Evolutionary conservation across 495 filamentous ascomycete species (phyloP), one percentile per base, ranked within the genome.

Genomic region (Cercophora newfieldiana): DNA sequence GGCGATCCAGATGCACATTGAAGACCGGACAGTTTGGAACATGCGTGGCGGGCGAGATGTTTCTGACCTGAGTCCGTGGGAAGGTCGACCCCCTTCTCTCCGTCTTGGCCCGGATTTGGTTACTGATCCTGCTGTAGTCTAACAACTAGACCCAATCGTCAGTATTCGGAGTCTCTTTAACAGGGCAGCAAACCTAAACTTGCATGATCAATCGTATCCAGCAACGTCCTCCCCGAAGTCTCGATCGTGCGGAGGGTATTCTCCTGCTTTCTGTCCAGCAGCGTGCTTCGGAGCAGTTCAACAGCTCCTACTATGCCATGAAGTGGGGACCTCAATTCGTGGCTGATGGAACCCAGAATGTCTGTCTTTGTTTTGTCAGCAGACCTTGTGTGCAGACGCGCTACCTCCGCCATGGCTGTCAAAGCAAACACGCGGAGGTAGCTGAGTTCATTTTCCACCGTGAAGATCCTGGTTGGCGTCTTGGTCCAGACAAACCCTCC

Each of bases 151-250:
- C n/a, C 3, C 26, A 26, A 19, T 25, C 33, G 12, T 31, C 7
- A 63, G 65, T 60, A 37, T 72, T 72, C 44, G 26, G 47, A 44
- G 33, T 54, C 24, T 53, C 19, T 47, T 47, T 7, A 24, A 24
- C 6, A 26, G n/a, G n/a, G 19, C 12, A 3, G 68, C 64, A 31
- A 3, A n/a, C n/a, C n/a, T n/a, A n/a, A 8, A 22, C 50, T 53
- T 51, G 90, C 87, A 71, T 93, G 89, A 64, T 92, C 88, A 72
- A 93, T 89, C 0, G 90, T 92, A 66, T 95, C 91, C 18, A 95
- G 77, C 2, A 94, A 72, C 0, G 91, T 93, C 61, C 87, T 84
- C 0, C 89, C 89, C 61, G 88, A 94, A 7, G 86, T 85, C 56
- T 91, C 86, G 59, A 94, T 85, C 0, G 89, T 92, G 47, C 88